Percentiles rank a stretch among this genome's conserved stretches.
Conservation (phyloP, 208 protist species). For the Trypanosoma conorhini region DNA sequence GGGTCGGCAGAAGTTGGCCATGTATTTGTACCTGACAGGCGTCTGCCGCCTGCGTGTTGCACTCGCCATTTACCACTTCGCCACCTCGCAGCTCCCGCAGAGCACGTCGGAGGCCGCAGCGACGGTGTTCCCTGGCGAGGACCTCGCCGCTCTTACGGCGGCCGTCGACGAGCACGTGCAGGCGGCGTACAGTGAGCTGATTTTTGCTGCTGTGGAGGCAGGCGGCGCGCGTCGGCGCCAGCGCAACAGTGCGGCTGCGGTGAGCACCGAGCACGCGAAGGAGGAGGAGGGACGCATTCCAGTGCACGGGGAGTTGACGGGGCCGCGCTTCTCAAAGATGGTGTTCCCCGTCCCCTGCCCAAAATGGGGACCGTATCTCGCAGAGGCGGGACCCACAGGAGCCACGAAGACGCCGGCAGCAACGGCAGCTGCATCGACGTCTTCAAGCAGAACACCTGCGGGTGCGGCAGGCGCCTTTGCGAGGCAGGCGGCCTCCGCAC, state of each 20-base stretch:
- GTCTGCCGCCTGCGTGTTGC: conserved; percentile 33
- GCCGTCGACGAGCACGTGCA: conserved; percentile 50
- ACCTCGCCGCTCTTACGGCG: conserved; percentile 41
- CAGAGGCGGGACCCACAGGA: conserved; percentile 10
- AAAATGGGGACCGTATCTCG: conserved; percentile 38
- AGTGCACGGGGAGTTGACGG: conserved; percentile 50
- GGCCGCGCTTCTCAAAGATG: conserved; percentile 52
- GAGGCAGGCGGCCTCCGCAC: conserved; percentile 8
- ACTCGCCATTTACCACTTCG: conserved; percentile 63
- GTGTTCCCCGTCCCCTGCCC: conserved; percentile 47
- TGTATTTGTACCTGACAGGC: conserved; percentile 43
- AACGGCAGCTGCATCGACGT: background rate
- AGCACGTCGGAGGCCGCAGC: conserved; percentile 10
- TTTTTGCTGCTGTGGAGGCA: conserved; percentile 21
- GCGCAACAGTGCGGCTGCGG: background rate
- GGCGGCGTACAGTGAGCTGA: conserved; percentile 33
- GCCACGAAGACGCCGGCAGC: background rate
- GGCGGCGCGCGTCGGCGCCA: background rate
- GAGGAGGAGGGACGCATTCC: conserved; percentile 29
- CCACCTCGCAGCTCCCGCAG: conserved; percentile 10
- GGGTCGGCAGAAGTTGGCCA: conserved; percentile 40
- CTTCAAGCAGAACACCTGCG: background rate
- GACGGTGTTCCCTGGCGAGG: conserved; percentile 19
- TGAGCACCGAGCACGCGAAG: conserved; percentile 1
- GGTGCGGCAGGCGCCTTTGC: background rate